Evolutionary conservation across 306 rosid genomes (phyloP).

Genomic region (Albizia julibrissin): DNA sequence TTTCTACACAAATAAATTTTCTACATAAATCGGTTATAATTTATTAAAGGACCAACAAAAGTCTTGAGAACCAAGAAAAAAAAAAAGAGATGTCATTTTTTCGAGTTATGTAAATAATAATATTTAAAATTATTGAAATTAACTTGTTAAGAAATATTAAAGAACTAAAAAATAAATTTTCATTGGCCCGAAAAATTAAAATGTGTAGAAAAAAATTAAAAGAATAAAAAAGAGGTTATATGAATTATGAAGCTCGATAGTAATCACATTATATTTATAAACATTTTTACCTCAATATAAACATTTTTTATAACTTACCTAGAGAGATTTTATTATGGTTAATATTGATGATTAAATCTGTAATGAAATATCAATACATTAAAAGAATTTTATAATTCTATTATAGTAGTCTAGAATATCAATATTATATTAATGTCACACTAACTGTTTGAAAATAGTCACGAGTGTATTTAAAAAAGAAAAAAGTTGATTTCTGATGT

Average conservation of each 20-base stretch:
- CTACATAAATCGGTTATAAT: too few species aligned
- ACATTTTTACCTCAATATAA: neutral
- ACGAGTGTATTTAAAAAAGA: neutral
- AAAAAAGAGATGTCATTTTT: too few species aligned
- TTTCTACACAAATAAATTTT: too few species aligned
- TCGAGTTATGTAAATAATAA: neutral
- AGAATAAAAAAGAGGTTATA: neutral
- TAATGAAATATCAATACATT: neutral
- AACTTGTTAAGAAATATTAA: neutral
- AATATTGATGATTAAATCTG: neutral
- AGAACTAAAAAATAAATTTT: neutral
- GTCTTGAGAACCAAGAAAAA: too few species aligned
- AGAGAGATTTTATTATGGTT: neutral
- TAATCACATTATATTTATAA: neutral
- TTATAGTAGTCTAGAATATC: neutral
- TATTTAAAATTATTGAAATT: neutral
- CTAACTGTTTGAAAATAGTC: neutral
- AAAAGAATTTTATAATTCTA: neutral
- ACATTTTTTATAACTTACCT: neutral
- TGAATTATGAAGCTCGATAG: neutral
- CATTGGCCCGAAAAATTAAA: neutral
- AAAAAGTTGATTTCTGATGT: neutral
- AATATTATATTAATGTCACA: neutral
- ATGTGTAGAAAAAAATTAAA: neutral
- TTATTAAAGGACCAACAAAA: too few species aligned